Evolutionary conservation across 2,329 filamentous ascomycete genomes (phyloP), one percentile per base, ranked within the genome.

Genomic region (Nemania diffusa): DNA sequence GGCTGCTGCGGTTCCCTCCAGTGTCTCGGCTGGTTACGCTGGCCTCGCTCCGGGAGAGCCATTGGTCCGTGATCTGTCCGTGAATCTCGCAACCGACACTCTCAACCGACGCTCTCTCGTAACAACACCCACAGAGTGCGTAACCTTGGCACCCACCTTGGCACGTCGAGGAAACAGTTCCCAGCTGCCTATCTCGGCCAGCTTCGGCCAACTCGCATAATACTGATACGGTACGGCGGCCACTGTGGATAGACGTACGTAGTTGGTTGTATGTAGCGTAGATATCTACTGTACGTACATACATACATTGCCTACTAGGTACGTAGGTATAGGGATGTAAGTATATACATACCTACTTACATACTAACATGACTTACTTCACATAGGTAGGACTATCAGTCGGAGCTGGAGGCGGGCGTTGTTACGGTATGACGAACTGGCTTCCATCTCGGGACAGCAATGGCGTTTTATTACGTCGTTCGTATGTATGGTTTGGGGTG

Each of bases 161-260:
- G 64, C 67, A 60, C 32, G 46, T 44, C 20, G 22, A 64, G 37
- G 46, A 57, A 48, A 44, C 22, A n/a, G 26, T 61, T 61, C 40
- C 64, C 60, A 69, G 57, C 68, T 69, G 65, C 68, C 68, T 69
- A 68, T 69, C 62, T 57, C 11, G 68, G 68, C 61, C 62, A 65
- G 66, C 62, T 66, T 63, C 58, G 58, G 52, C 46, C 58, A 68
- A 40, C 61, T 65, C 57, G 61, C 64, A 69, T 64, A 58, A 42
- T 63, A 61, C 53, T 57, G 57, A 62, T 61, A 65, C 55, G 55
- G 46, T n/a, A 42, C 44, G 26, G 56, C 32, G 53, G 50, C 64
- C 56, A 57, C 34, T 42, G 51, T 27, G 57, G 60, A 57, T 57
- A 56, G 50, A n/a, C n/a, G 22, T 4, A n/a, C 17, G 22, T 24